Base-by-base conservation (phyloP, 2,329 filamentous ascomycete genomes). In the Capronia coronata region DNA sequence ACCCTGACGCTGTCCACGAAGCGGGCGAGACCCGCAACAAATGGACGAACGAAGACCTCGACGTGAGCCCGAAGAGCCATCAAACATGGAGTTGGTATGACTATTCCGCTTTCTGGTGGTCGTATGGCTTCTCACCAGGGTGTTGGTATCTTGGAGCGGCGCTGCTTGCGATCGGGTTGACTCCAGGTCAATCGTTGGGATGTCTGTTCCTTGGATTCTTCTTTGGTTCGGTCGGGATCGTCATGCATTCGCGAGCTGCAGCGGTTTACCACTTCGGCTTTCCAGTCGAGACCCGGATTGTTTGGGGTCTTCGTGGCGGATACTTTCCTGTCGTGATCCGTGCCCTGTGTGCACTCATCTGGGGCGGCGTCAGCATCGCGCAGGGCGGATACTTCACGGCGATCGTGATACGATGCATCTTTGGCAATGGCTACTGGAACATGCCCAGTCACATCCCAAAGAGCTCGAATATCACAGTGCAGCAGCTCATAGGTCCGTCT, bases 291-390 rank as follows among this genome's bases (percentile, higher is more conserved):
- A 61, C 59, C 21, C 62, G 69, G 11, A 60, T 62, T 6, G 66
- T 67, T 10, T 70, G 70, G 52, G 70, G 70, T 50, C 69, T 71
- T 63, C 68, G 61, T 48, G 70, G 68, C 9, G 62, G 65, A 6
- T 73, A 69, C 55, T 73, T 71, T 49, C 69, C 69, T 49, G 67
- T 73, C n/a, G 60, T 64, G 16, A 66, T 68, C 10, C 63, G 71
- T 35, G 64, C 66, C 2, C 42, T 52, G 18, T 38, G 16, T 27
- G 40, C 41, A 2, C 22, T 42, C 8, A 43, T 49, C 25, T 49
- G 40, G 42, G 39, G 13, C 3, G 46, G 39, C 14, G 30, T 42
- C 37, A 48, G 19, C 19, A 39, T 52, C 18, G 23, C 43, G 8
- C 30, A 25, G 13, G 56, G 56, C 43, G 50, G 54, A 48, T 49